Evolutionary conservation across 805 yeast genomes (phyloP), one percentile per base, ranked within the genome.

Genomic region (Cyberlindnera lachancei): DNA sequence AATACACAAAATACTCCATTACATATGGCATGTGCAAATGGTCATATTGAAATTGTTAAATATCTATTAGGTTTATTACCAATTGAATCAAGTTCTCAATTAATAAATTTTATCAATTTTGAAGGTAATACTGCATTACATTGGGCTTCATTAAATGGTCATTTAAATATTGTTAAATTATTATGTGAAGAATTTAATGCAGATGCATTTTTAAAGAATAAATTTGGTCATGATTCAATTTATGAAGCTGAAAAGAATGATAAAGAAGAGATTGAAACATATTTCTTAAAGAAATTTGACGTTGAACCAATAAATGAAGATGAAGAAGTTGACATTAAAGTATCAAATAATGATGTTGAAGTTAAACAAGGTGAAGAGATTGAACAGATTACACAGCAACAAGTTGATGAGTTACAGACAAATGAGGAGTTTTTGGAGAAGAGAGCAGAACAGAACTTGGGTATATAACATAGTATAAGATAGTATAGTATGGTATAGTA

Each of bases 1-100:
- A 63, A 55, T 33, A 68, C 88, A 3, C 55, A 67, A 24, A 73
- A 83, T 31, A 84, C 95, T 0, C 81, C 95, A 7, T 61, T 92
- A 30, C 99, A 92, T 54, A 84, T 85, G 88, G 96, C 97, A 0
- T 78, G 94, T 16, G 98, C 94, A 18, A 92, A 92, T 58, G 98
- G 96, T 1, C 94, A 90, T 53, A 42, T 63, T 5, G 87, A 78
- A 19, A 74, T 78, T 4, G 71, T 83, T 17, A 58, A 70, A 46
- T 81, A 69, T 45, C 55, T 87, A 17, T 51, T 86, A 20, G 60
- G 70, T 1, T 50, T 74, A 18, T 36, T 77, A 5, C 48, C 68
- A 1, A 55, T 62, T 20, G 60, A 55, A 7, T 68, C 74, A 8
- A 73, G 74, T 12, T 56, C 53, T n/a, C 41, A 45, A 12, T 56